These are phyloP conservation scores for Phenoliferia sp. DNA, from an alignment of 1,284 basidiomycete species.

Conservation along the genomic window DNA sequence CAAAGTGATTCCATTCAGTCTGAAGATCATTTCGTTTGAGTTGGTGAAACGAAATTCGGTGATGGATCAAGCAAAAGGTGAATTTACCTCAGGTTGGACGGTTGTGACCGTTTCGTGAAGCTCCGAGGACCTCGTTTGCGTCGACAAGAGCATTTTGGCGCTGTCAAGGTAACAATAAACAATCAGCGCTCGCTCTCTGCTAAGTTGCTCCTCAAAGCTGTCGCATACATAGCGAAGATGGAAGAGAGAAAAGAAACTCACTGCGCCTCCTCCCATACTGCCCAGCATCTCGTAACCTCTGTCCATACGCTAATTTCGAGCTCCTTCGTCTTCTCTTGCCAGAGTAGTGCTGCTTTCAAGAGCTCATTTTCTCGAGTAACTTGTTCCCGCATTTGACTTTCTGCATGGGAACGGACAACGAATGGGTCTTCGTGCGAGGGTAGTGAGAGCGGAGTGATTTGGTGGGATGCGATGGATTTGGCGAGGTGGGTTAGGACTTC, in stretches of 20 bases:
- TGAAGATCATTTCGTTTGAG: not conserved
- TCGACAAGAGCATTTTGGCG: slow-evolving; percentile 21
- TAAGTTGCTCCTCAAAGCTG: not conserved
- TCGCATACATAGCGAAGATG: no score
- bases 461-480: not conserved
- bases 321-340: slow-evolving; percentile 17
- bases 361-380: slow-evolving; percentile 28
- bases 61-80: not conserved
- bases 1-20: slow-evolving; percentile 31
- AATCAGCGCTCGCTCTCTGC: not conserved
- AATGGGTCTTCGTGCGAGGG: slow-evolving; percentile 21
- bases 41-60: no score
- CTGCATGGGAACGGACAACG: slow-evolving; percentile 20
- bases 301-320: slow-evolving; percentile 16
- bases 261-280: slow-evolving; percentile 21
- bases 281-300: slow-evolving; percentile 19
- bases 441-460: not conserved
- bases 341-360: slow-evolving; percentile 12
- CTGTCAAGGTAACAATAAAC: not conserved
- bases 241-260: not conserved
- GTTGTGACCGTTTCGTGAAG: slow-evolving; percentile 25
- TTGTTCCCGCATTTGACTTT: slow-evolving; percentile 20
- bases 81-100: slow-evolving; percentile 13
- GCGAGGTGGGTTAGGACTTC: slow-evolving; percentile 7
- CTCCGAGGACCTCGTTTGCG: slow-evolving; percentile 28